Percentiles rank a stretch among this genome's conserved stretches.
phyloP scores from a whole-genome alignment of 2,329 filamentous ascomycete genomes.

The Fusarium sp. region DNA sequence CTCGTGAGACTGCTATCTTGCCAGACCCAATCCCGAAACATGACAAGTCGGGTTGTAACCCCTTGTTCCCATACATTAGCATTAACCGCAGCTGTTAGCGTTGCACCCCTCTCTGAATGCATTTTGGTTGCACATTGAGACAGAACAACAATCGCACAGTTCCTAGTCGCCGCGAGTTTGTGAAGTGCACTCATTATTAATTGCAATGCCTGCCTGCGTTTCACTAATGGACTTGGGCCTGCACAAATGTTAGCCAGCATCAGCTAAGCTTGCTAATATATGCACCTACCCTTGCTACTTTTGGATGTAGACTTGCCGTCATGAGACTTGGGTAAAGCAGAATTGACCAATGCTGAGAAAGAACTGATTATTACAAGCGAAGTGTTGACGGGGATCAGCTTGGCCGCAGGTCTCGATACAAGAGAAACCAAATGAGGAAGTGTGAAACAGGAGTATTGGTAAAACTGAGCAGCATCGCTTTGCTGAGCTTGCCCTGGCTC shows the following conservation, averaged over 20 bases:
- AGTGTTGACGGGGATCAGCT: constrained; percentile 72
- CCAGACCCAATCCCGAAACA: constrained; percentile 83
- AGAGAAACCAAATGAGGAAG: constrained; percentile 82
- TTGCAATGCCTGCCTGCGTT: constrained; percentile 66
- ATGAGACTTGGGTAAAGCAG: constrained; percentile 75
- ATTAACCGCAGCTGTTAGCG: constrained; percentile 80
- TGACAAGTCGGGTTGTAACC: constrained; percentile 76
- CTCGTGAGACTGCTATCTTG: constrained; percentile 60
- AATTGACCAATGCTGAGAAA: constrained; percentile 80
- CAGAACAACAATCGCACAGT: constrained; percentile 79
- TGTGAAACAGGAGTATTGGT: constrained; percentile 66
- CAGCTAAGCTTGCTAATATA: constrained; percentile 16
- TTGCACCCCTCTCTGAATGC: constrained; percentile 73
- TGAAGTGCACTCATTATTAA: constrained; percentile 77
- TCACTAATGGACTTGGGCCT: constrained; percentile 56
- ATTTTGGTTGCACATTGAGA: constrained; percentile 88
- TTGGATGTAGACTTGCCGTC: constrained; percentile 56
- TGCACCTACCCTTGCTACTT: constrained; percentile 55
- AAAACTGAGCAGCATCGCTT: constrained; percentile 53
- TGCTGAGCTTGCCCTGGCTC: constrained; percentile 27
- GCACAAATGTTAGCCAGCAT: constrained; percentile 19
- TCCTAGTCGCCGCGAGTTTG: constrained; percentile 78
- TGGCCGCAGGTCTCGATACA: constrained; percentile 72
- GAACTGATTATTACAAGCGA: constrained; percentile 82
- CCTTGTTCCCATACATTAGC: constrained; percentile 84